Conservation (phyloP, 371 early-diverging fungal species). For the Mucor plumbeus region DNA sequence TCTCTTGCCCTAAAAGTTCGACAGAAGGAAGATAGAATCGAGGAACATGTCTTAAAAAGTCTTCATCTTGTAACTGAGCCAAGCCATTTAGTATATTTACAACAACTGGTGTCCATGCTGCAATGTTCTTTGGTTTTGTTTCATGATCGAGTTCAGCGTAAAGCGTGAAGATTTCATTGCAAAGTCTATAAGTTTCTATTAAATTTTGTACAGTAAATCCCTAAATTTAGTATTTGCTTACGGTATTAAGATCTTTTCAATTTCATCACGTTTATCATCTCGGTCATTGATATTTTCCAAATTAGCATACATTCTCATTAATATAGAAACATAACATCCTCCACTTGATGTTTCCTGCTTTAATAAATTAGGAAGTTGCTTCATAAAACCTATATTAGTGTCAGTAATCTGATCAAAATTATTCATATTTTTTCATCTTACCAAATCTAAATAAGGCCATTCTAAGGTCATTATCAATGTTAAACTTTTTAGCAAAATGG, state of each 20-base stretch:
- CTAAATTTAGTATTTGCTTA: conserved; percentile 22
- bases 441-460: conserved; percentile 78
- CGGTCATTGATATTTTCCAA: conserved; percentile 54
- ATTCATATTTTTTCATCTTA: conserved; percentile 15
- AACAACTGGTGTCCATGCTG: conserved; percentile 63
- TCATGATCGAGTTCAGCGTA: conserved; percentile 59
- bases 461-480: conserved; percentile 79
- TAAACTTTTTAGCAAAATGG: conserved; percentile 83
- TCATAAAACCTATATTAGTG: conserved; percentile 72
- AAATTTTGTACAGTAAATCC: neutral
- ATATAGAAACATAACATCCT: conserved; percentile 55
- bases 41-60: conserved; percentile 53
- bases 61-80: conserved; percentile 57
- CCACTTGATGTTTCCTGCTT: conserved; percentile 75
- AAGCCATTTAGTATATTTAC: conserved; percentile 53
- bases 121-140: conserved; percentile 57
- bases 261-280: conserved; percentile 50
- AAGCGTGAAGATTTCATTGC: conserved; percentile 53
- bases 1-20: conserved; percentile 54
- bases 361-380: conserved; percentile 85
- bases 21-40: conserved; percentile 54
- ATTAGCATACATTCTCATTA: conserved; percentile 61
- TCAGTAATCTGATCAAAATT: neutral
- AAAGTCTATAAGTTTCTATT: conserved; percentile 30
- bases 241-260: conserved; percentile 59